Base-by-base conservation (phyloP, 192 early-diverging fungal species). In the Dispira simplex region DNA sequence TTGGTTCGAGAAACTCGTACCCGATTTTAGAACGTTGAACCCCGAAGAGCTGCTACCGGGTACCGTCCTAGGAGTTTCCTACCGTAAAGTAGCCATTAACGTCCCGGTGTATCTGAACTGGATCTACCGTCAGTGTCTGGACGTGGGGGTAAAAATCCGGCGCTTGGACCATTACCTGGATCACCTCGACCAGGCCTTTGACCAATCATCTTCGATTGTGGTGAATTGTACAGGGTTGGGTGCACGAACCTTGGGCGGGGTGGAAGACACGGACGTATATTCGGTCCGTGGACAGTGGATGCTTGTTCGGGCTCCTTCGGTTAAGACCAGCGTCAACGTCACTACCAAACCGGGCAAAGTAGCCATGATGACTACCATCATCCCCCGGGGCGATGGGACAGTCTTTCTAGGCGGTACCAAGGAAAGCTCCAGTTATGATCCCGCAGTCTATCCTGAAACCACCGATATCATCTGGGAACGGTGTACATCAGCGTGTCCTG, bases 201-300 rank as follows among this genome's bases (percentile, higher is more conserved):
- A 25, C 3, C 28, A 45, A n/a, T 27, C 18, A 18, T 13, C 56
- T 12, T 52, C 65, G 5, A 69, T 85, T 44, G 75, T 91, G 46
- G 70, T 93, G 56, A 93, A 93, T 65, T 93, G 92, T 67, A 84
- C 89, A 0, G 92, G 88, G 0, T 66, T 87, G 0, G 85, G 88
- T 8, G 80, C 85, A 18, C 73, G 75, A 4, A 75, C 46, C 25
- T 70, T 95, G 8, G 77, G 73, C 18, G 92, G 90, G 9, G 86
- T 95, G 1, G 68, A 82, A 28, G 92, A 95, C 64, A 39, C 48
- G 14, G 64, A 77, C 12, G 75, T 93, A 64, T 90, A 79, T 67
- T 84, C 92, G 2, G 83, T 82, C 13, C 79, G 91, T 9, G 92
- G 92, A 3, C 91, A 95, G 69, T 87, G 80, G 21, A 76, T 92